Evolutionary conservation across 768 basidiomycete genomes (phyloP), one percentile per base, ranked within the genome.

Genomic region (Mycena galericulata): DNA sequence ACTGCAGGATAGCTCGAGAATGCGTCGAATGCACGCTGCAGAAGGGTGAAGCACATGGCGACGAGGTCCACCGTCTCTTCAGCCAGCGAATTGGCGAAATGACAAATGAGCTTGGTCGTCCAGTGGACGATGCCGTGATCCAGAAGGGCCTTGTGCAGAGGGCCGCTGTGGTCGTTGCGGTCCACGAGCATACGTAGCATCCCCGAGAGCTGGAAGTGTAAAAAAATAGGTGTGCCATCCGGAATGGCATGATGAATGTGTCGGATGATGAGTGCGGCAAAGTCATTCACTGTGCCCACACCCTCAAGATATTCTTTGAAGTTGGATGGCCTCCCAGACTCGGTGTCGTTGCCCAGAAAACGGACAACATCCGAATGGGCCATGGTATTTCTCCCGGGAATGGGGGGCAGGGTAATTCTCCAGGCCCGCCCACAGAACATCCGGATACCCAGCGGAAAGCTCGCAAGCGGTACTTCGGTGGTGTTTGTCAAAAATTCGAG

Each of bases 251-350:
- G 58, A 36, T 32, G 45, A 29, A 60, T 60, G 38, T 60, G 58
- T 24, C 58, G 58, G 45, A 60, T 47, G 46, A 60, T n/a, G 58
- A 60, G 58, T 20, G n/a, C 17, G 34, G 58, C 46, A 49, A 60
- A 60, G 34, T 60, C 58, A 38, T 60, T 38, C 22, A 60, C 58
- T 60, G 54, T 56, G 55, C 58, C 58, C 34, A 49, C 45, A 60
- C 46, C 58, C 34, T 60, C 45, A 0, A 60, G 45, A 49, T 47
- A 60, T 49, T 46, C 58, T 11, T 34, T 30, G 34, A 60, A 49
- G 34, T 60, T 60, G 32, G 45, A 47, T 9, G 58, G 58, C 32
- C 34, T 45, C 46, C 46, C 46, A 27, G 58, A 60, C 22, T 60
- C 46, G n/a, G 32, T 60, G 46, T 60, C 46, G 32, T 34, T 49